Base-by-base conservation (phyloP, 495 filamentous ascomycete species). In the Halenospora varia region DNA sequence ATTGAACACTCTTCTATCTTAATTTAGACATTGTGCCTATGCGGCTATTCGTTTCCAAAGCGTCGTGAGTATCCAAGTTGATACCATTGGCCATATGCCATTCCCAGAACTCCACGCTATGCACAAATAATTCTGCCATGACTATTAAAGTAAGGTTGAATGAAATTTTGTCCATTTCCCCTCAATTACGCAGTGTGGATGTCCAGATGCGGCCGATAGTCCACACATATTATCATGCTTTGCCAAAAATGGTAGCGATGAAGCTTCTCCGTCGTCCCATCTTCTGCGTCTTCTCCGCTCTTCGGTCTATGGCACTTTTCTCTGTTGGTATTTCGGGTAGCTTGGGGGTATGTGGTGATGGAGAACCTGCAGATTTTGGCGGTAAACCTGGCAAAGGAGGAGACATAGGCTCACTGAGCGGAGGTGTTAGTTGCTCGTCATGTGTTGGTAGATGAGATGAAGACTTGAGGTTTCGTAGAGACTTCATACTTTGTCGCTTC, bases 241-340 rank as follows among this genome's bases (percentile, higher is more conserved):
- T 68, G 15, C 71, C 69, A 63, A 83, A 81, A 15, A 75, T 64
- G 11, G 71, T 68, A 10, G 72, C 67, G 29, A 82, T 70, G 56
- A 83, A 80, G 55, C 81, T 84, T 69, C 72, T 80, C 64, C 76
- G 67, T 62, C 71, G 72, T 15, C 65, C 62, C 56, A 75, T 53
- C 55, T 66, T 75, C 42, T 74, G 65, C 19, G 61, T 64, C 61
- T 73, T 76, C 40, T 68, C 66, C 23, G 68, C 68, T 29, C 57
- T 67, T 24, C 25, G 50, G 29, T 71, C 70, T 54, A 63, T 48
- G 15, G 35, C 18, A 39, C 62, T 71, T 57, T 62, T 66, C 19
- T 64, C 61, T 13, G 50, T 58, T 35, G 71, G 69, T 25, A 71
- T 59, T 9, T 59, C 39, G 24, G 72, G 71, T 25, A 70, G 35